These are phyloP conservation scores for Antitrichia curtipendula DNA, from an alignment of 225 moss, liverwort and hornwort genomes.

Conservation along the genomic window DNA sequence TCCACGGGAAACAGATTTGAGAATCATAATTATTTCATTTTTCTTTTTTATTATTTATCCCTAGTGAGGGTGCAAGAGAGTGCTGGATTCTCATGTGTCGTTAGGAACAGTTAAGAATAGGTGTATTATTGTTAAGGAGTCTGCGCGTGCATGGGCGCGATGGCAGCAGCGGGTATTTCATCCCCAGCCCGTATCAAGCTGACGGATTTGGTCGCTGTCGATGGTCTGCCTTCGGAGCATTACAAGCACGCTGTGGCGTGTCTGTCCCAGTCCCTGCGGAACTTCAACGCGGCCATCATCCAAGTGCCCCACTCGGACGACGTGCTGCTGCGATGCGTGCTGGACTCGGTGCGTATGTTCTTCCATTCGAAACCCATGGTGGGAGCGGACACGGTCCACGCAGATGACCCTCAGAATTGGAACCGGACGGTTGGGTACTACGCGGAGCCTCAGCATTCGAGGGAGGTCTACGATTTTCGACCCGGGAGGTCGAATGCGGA, in stretches of 20 bases:
- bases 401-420: conserved; percentile 85
- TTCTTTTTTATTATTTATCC: neutral
- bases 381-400: conserved; percentile 60
- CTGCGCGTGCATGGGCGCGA: conserved; percentile 83
- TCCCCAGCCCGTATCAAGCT: conserved; percentile 86
- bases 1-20: neutral
- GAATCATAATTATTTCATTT: neutral
- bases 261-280: conserved; percentile 65
- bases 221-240: conserved; percentile 74
- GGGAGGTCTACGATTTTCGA: conserved; percentile 87
- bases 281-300: conserved; percentile 83
- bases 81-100: neutral
- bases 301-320: conserved; percentile 70
- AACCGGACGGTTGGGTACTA: conserved; percentile 81
- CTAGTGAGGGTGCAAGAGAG: neutral
- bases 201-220: conserved; percentile 75
- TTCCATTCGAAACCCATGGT: conserved; percentile 80
- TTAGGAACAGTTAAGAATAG: conserved; percentile 7
- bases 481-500: conserved; percentile 69
- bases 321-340: conserved; percentile 82
- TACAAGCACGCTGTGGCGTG: conserved; percentile 76
- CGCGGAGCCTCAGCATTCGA: conserved; percentile 69
- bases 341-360: conserved; percentile 97
- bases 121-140: neutral
- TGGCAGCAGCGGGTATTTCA: conserved; percentile 87